Base-by-base conservation (phyloP, 2,329 filamentous ascomycete genomes). In the Pseudocercospora crystallina region DNA sequence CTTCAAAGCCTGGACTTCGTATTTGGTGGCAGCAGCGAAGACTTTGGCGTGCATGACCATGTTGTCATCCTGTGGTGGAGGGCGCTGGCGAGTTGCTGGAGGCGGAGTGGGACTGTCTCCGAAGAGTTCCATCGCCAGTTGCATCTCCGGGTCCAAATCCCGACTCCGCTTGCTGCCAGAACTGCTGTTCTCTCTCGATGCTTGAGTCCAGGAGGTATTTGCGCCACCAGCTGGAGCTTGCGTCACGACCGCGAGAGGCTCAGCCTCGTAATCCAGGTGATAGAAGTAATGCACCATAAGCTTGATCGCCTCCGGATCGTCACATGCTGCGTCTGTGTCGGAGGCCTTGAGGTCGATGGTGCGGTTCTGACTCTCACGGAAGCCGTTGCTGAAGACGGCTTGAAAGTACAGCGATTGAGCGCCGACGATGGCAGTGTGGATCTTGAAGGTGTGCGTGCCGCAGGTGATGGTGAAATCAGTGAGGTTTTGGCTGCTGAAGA, bases 241-340 rank as follows among this genome's bases (percentile, higher is more conserved):
- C 9, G 20, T 20, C 5, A 14, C 38, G 7, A 20, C 38, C 7
- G 29, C 17, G 5, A 8, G 8, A 8, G 10, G 11, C 15, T 29
- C 13, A 15, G 34, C 12, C 20, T 35, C 7, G 53, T 65, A 63
- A 44, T 65, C 61, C 32, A 60, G 52, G 30, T 62, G 49, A 42
- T 67, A 67, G 49, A 65, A 57, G 55, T 53, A 65, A 32, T 67
- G 35, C 13, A 65, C 51, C 61, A 66, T 63, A 12, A 49, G 40
- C 44, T 59, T 55, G 17, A 67, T 45, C 5, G 49, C 50, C 9
- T 61, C 60, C 8, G 62, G 59, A 31, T 65, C 59, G 26, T 64
- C 60, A 47, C 52, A 57, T 3, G 49, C 41, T 9, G 51, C 54
- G 30, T 57, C 57, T 1, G 17, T 12, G 8, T 53, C 43, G 5